Evolutionary conservation across 192 early-diverging fungal genomes (phyloP), one percentile per base, ranked within the genome.

Genomic region (Kappamyces sp.): DNA sequence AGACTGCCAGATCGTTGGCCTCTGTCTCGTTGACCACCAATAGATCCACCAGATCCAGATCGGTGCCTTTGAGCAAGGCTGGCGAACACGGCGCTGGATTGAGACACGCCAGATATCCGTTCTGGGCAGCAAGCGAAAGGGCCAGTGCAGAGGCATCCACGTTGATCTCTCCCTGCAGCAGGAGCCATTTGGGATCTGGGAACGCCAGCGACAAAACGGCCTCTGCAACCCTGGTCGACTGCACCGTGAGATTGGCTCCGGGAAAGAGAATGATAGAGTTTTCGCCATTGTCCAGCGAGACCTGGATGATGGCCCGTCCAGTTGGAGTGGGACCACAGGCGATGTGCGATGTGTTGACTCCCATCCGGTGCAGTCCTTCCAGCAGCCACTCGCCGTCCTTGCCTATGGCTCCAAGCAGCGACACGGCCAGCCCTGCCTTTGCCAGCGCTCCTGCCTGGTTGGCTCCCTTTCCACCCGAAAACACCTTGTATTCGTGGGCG

Each of bases 371-470:
- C 71, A 97, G 79, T 15, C 83, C 47, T 58, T 88, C 80, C 10
- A 70, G 64, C 9, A 95, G 79, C 87, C 86, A 92, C 39, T 58
- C 55, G 6, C 89, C 92, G 69, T 97, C 94, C 5, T 68, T 68
- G 12, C 94, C 94, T 8, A 97, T 76, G 54, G 79, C 83, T 39
- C 91, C 94, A 10, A 84, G 86, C 50, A 89, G 82, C 51, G 81
- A 76, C 3, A 92, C 84, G 5, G 75, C 66, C 2, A 68, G 77
- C 3, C 87, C 86, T 3, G 90, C 82, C 68, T 79, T 79, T 40
- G 87, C 88, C 6, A 90, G 68, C 8, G 94, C 92, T 3, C 89
- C 88, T 10, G 88, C 84, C 60, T 93, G 91, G 54, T 97, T 97
- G 5, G 92, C 89, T 4, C 94, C 87, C 70, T 90, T 90, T 34